Conservation (phyloP, 192 early-diverging fungal genomes). For the Backusella morwellensis region DNA sequence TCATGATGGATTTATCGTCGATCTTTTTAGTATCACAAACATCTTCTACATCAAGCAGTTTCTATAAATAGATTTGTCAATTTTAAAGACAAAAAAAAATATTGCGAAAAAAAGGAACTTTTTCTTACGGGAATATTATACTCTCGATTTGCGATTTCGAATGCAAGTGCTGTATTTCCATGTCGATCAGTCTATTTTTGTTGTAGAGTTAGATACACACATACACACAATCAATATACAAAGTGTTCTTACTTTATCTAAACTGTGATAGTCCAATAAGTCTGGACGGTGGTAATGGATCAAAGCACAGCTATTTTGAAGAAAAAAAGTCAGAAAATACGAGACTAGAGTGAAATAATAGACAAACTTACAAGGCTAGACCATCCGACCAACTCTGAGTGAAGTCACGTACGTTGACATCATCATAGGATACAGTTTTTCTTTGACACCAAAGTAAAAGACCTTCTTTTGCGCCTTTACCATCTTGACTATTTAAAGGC, state of each 20-base stretch:
- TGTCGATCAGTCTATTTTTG: slow-evolving; percentile 58
- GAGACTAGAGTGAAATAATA: background rate
- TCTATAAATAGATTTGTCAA: slow-evolving; percentile 24
- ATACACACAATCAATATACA: background rate
- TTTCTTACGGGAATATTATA: slow-evolving; percentile 75
- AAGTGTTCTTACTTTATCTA: slow-evolving; percentile 66
- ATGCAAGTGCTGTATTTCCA: slow-evolving; percentile 88
- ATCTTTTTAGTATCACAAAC: slow-evolving; percentile 91
- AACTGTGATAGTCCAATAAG: slow-evolving; percentile 80
- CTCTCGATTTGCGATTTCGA: slow-evolving; percentile 90
- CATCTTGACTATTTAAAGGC: slow-evolving; percentile 70
- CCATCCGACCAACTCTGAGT: slow-evolving; percentile 94
- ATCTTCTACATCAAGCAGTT: slow-evolving; percentile 95
- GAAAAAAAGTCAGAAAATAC: background rate
- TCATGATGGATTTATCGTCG: slow-evolving; percentile 97
- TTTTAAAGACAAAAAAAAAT: background rate
- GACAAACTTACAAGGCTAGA: slow-evolving; percentile 76
- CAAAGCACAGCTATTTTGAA: slow-evolving; percentile 70
- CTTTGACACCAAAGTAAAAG: slow-evolving; percentile 97
- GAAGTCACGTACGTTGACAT: slow-evolving; percentile 89
- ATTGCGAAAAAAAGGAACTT: background rate
- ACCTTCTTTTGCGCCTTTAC: slow-evolving; percentile 94
- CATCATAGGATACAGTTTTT: slow-evolving; percentile 86
- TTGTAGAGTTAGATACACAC: background rate
- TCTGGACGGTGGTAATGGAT: slow-evolving; percentile 98